Evolutionary conservation across 2,329 filamentous ascomycete species (phyloP).

Genomic region (Aspergillus carbonarius): DNA sequence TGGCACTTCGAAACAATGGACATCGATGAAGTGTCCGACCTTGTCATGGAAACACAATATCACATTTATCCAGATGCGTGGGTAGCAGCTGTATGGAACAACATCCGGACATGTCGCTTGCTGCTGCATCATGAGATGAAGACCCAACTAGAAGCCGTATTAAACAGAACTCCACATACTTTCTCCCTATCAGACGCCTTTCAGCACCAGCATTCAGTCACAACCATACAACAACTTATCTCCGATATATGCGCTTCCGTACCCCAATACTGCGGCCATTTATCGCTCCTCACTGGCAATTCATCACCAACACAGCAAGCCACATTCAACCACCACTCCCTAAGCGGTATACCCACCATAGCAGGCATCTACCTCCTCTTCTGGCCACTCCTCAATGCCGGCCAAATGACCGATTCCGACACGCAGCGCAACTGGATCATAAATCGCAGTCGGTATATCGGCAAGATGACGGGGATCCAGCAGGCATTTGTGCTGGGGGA

Average conservation of each 20-base stretch:
- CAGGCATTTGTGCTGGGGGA: slow-evolving; percentile 12
- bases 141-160: not conserved
- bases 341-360: slow-evolving; percentile 5
- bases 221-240: not conserved
- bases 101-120: slow-evolving; percentile 15
- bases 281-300: not conserved
- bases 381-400: slow-evolving; percentile 15
- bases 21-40: not conserved
- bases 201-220: not conserved
- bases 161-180: not conserved
- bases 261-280: not conserved
- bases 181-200: not conserved
- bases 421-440: slow-evolving; percentile 13
- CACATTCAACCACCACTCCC: not conserved
- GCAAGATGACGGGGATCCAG: slow-evolving; percentile 11
- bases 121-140: slow-evolving; percentile 13
- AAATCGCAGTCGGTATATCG: slow-evolving; percentile 11
- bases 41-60: not conserved
- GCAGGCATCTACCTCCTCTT: slow-evolving; percentile 14
- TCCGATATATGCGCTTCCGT: slow-evolving; percentile 4
- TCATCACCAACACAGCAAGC: not conserved
- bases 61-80: slow-evolving; percentile 16
- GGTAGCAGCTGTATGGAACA: slow-evolving; percentile 15
- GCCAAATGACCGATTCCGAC: slow-evolving; percentile 1
- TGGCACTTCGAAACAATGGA: not conserved